A percentile compares a stretch with the other conserved stretches of the same genome.
Conservation (phyloP, 2,329 filamentous ascomycete species). For the Rhynchosporium agropyri region DNA sequence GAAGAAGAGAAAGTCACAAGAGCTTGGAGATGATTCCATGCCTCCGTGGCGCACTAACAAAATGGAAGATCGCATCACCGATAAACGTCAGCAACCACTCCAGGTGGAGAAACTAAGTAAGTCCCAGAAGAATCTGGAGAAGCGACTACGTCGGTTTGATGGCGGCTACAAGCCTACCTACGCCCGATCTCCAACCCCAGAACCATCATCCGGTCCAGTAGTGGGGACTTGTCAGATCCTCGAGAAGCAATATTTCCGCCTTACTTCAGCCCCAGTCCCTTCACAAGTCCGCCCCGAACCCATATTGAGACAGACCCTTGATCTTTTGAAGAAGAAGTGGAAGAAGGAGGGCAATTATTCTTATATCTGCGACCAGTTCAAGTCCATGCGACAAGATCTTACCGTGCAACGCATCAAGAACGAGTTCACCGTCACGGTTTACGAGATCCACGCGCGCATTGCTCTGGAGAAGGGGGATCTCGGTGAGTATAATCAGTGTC, state of each 20-base stretch:
- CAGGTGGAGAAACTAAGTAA: conserved; percentile 72
- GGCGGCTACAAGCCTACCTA: conserved; percentile 61
- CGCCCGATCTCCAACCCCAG: conserved; percentile 57
- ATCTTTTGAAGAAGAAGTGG: conserved; percentile 93
- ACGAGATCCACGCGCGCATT: conserved; percentile 97
- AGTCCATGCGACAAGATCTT: conserved; percentile 95
- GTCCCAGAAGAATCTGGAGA: conserved; percentile 84
- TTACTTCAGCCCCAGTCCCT: conserved; percentile 87
- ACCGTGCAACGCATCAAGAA: conserved; percentile 97
- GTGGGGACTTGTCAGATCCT: conserved; percentile 81
- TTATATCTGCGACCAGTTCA: conserved; percentile 99
- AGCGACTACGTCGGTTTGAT: conserved; percentile 86
- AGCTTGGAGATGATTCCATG: conserved; percentile 54
- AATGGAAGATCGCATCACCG: conserved; percentile 75
- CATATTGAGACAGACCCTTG: conserved; percentile 81
- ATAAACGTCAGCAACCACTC: conserved; percentile 51
- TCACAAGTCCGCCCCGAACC: conserved; percentile 83
- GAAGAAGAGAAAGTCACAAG: conserved; percentile 84
- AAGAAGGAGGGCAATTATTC: conserved; percentile 89
- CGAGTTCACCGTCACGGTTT: conserved; percentile 93
- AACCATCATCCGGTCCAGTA: conserved; percentile 68
- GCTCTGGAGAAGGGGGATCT: conserved; percentile 97
- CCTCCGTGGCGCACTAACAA: conserved; percentile 77
- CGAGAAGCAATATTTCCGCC: conserved; percentile 92
- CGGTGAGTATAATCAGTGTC: conserved; percentile 99